Evolutionary conservation across 2,329 filamentous ascomycete species (phyloP).

Genomic region (Exophiala dermatitidis): DNA sequence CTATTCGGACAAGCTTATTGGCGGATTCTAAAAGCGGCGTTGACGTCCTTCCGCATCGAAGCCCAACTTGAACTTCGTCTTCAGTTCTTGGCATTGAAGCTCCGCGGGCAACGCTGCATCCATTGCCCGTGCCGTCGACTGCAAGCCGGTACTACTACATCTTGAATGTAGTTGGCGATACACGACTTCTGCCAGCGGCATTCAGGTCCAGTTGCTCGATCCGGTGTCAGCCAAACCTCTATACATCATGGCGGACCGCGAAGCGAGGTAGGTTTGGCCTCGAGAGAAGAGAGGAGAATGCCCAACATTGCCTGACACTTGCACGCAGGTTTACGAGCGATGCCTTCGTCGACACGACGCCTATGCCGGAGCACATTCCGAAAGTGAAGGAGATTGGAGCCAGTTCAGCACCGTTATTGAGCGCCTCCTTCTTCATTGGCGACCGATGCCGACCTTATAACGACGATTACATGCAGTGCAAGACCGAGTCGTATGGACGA

Average conservation of each 20-base stretch:
- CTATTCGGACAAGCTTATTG: not conserved
- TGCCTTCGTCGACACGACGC: conserved; percentile 89
- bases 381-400: conserved; percentile 89
- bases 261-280: conserved; percentile 18
- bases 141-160: not conserved
- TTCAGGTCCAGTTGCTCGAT: not conserved
- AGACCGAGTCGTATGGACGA: conserved; percentile 81
- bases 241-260: conserved; percentile 23
- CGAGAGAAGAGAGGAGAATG: not conserved
- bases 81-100: conserved; percentile 8
- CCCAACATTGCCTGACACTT: not conserved
- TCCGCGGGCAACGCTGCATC: not conserved
- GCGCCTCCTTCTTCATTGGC: conserved; percentile 93
- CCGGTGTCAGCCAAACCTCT: conserved; percentile 1
- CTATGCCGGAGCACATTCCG: conserved; percentile 84
- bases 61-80: conserved; percentile 2
- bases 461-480: conserved; percentile 99
- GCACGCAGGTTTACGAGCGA: conserved; percentile 82
- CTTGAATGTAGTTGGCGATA: not conserved
- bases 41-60: not conserved
- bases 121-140: not conserved
- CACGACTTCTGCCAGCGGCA: not conserved
- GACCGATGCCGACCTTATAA: conserved; percentile 92
- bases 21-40: conserved; percentile 5
- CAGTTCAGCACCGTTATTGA: conserved; percentile 84